phyloP scores from a whole-genome alignment of 1,284 basidiomycete species.

The Sparassis latifolia region DNA sequence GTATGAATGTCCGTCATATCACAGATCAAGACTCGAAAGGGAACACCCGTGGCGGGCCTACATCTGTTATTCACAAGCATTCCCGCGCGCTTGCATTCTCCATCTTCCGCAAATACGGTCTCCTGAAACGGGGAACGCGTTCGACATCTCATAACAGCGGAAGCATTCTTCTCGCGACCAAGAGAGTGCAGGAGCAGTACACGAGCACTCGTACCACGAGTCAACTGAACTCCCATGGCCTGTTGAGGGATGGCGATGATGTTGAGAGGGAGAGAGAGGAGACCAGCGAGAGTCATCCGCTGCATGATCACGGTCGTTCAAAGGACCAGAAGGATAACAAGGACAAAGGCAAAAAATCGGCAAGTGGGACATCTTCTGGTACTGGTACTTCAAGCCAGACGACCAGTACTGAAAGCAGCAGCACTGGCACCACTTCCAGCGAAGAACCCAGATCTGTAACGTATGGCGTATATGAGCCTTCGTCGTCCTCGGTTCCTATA shows the following conservation, averaged over 20 bases:
- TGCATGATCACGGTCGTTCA: slow-evolving; percentile 6
- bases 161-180: slow-evolving; percentile 61
- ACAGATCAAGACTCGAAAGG: slow-evolving; percentile 38
- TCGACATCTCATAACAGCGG: slow-evolving; percentile 22
- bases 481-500: slow-evolving; percentile 6
- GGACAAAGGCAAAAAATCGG: slow-evolving; percentile 9
- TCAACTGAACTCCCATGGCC: slow-evolving; percentile 58
- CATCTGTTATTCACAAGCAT: slow-evolving; percentile 69
- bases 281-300: slow-evolving; percentile 2
- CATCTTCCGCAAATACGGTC: slow-evolving; percentile 56
- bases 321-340: slow-evolving; percentile 8
- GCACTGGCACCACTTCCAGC: slow-evolving; percentile 10
- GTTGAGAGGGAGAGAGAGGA: slow-evolving; percentile 5
- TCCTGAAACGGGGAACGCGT: slow-evolving; percentile 23
- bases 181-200: slow-evolving; percentile 67
- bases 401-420: slow-evolving; percentile 21
- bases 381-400: slow-evolving; percentile 16
- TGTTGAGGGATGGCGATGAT: slow-evolving; percentile 42
- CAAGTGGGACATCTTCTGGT: slow-evolving; percentile 3
- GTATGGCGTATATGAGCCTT: slow-evolving; percentile 9
- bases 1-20: slow-evolving; percentile 55
- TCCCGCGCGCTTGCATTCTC: slow-evolving; percentile 71
- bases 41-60: slow-evolving; percentile 46
- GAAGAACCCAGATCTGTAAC: slow-evolving; percentile 17
- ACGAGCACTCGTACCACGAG: slow-evolving; percentile 73